Evolutionary conservation across 2,329 filamentous ascomycete genomes (phyloP), one percentile per base, ranked within the genome.

Genomic region (Pseudovirgaria hyperparasitica): DNA sequence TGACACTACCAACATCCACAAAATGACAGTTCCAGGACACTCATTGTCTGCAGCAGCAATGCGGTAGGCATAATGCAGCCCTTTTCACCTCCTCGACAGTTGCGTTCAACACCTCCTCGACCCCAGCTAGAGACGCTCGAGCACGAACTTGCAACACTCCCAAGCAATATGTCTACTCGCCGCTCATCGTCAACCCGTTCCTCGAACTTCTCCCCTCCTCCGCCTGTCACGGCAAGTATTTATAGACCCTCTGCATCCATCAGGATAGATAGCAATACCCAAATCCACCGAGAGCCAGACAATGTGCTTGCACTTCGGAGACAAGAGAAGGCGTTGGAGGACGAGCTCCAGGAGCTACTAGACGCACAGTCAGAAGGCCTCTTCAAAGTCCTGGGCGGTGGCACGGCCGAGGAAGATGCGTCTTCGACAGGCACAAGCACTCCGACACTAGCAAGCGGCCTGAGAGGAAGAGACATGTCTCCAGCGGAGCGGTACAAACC

Each of bases 301-400:
- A 41, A 63, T 29, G 50, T 69, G 16, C 43, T 67, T n/a, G 55
- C 58, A 16, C 46, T 71, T 31, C 60, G 65, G 36, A 56, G 66
- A 31, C 60, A 64, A 41, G 60, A 68, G 15, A 60, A 56, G 30
- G 53, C 68, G 36, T 60, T 75, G 7, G 62, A 75, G 40, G 58
- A 59, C 27, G 65, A 69, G 33, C 55, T 76, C 7, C 71, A 76
- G 44, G 55, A 57, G 30, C 52, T 74, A 8, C 63, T 76, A 13
- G 70, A 76, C 46, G 67, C 67, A 7, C 71, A 76, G 45, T 65
- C 67, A 17, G 67, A 72, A 38, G 68, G 64, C 11, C 52, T 76
- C 16, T 52, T 64, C 21, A 58, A 60, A 24, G 64, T 62, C 4
- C 45, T 69, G 4, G 48, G 52, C 9, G 50, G 48, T 9, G 46